Evolutionary conservation across 1,139 yeast species (phyloP).

Genomic region (Pichia sp.): DNA sequence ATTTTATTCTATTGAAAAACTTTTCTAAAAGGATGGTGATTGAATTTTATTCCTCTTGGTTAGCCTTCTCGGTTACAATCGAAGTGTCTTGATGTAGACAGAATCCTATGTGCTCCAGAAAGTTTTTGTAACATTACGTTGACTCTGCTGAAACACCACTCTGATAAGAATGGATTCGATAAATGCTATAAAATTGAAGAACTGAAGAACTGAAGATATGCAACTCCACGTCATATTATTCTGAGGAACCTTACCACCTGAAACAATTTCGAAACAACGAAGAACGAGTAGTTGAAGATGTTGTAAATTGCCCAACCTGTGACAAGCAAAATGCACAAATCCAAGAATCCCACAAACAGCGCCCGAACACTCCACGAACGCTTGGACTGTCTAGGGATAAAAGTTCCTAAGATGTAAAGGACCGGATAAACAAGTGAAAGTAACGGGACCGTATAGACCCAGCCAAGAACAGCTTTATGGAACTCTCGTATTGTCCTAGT

Average conservation of each 20-base stretch:
- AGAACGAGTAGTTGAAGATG: not conserved
- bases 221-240: not conserved
- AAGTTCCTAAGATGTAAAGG: constrained; percentile 2
- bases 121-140: not conserved
- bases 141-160: not conserved
- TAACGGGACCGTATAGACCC: constrained; percentile 10
- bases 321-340: not conserved
- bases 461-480: constrained; percentile 4
- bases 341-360: constrained; percentile 4
- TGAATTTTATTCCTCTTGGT: not conserved
- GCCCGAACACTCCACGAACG: constrained; percentile 9
- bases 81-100: not conserved
- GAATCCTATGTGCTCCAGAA: too few species aligned
- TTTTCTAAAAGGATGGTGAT: not conserved
- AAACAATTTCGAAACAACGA: not conserved
- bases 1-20: not conserved
- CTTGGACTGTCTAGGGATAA: constrained; percentile 7
- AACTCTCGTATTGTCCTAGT: constrained; percentile 10
- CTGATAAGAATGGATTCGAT: not conserved
- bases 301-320: constrained; percentile 3
- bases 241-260: not conserved
- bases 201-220: too few species aligned
- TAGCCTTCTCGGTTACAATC: too few species aligned
- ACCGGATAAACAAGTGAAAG: constrained; percentile 4
- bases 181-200: not conserved